Conservation (phyloP, 176 grass and related monocot genomes). For the Oryza glaberrima region DNA sequence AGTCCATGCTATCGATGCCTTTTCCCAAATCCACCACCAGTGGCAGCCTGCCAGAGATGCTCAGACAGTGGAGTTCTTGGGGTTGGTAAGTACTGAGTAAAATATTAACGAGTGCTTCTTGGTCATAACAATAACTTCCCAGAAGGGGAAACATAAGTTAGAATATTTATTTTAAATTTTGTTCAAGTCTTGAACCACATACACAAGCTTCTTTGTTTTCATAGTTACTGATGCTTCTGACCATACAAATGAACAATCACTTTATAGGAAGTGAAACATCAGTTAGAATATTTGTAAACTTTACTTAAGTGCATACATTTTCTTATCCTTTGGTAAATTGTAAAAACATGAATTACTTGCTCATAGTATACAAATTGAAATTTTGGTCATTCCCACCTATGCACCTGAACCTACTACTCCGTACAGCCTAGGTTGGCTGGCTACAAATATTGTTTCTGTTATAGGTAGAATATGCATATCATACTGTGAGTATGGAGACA, state of each 20-base stretch:
- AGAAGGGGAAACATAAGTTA: background rate
- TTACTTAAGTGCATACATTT: background rate
- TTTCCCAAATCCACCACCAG: slow-evolving; percentile 86
- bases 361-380: background rate
- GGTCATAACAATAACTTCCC: background rate
- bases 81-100: slow-evolving; percentile 56
- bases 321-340: background rate
- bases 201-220: slow-evolving; percentile 14
- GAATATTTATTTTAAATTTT: slow-evolving; percentile 9
- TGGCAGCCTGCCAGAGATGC: slow-evolving; percentile 88
- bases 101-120: slow-evolving; percentile 24
- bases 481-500: background rate
- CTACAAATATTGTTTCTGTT: slow-evolving; percentile 10
- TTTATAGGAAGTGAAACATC: background rate
- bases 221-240: background rate
- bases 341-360: background rate
- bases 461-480: background rate
- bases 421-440: background rate
- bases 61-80: slow-evolving; percentile 96
- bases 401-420: background rate
- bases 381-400: slow-evolving; percentile 20
- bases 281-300: background rate
- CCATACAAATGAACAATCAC: background rate
- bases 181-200: background rate
- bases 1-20: slow-evolving; percentile 94